A percentile compares a stretch with the other conserved stretches of the same genome.
These are phyloP conservation scores for Tetrapyrgos nigripes DNA, from an alignment of 1,284 basidiomycete species.

Conservation along the genomic window DNA sequence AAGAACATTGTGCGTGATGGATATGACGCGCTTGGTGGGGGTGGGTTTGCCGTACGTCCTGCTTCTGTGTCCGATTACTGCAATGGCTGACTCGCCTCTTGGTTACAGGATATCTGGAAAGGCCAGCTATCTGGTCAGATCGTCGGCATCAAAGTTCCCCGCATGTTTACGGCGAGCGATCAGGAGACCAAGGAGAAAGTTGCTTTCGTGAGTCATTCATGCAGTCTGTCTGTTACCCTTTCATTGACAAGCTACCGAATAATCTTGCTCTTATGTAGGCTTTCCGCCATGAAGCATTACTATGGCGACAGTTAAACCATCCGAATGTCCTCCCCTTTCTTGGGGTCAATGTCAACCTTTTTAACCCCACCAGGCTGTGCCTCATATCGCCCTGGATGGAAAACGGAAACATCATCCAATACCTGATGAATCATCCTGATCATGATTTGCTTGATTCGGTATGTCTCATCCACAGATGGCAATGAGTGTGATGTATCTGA, in stretches of 20 bases:
- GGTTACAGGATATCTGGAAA: constrained; percentile 12
- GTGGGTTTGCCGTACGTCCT: background rate
- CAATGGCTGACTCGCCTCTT: no score
- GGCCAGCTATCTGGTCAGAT: background rate
- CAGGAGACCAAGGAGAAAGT: constrained; percentile 4
- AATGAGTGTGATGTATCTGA: background rate
- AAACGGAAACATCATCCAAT: constrained; percentile 14
- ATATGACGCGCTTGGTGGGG: background rate
- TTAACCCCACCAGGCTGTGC: constrained; percentile 5
- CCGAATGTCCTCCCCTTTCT: constrained; percentile 17
- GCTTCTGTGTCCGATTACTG: background rate
- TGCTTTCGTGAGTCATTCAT: background rate
- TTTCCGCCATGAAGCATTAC: constrained; percentile 14
- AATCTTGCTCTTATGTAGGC: background rate
- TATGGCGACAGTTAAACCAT: constrained; percentile 16
- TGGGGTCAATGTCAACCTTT: constrained; percentile 12
- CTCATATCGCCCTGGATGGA: constrained; percentile 17
- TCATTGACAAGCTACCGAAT: background rate
- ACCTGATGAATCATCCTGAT: constrained; percentile 5
- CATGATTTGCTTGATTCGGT: constrained; percentile 6
- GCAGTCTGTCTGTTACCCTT: no score
- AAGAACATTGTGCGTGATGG: background rate
- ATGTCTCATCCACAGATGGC: background rate
- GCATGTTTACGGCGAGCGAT: constrained; percentile 5
- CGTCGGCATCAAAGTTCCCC: constrained; percentile 16